A percentile compares a stretch with the other conserved stretches of the same genome.
Evolutionary conservation across 164 flowering plant genomes (phyloP).

Genomic region (Kingdonia uniflora): DNA sequence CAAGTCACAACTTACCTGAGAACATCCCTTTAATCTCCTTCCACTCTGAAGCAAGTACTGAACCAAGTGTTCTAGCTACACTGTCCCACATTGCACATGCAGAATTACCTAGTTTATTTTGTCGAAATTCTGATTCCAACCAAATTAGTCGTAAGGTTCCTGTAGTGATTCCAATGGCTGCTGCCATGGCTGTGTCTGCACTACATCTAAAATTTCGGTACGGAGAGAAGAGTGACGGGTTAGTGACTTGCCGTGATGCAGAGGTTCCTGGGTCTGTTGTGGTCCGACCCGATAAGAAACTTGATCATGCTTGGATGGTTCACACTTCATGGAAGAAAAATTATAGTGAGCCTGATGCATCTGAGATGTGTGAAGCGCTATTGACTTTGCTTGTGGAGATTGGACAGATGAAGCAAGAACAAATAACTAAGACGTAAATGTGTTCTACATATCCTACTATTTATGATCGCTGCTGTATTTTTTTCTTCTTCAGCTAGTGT

Average conservation of each 20-base stretch:
- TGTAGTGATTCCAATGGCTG: constrained; percentile 62
- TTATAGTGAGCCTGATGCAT: constrained; percentile 36
- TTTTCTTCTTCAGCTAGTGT: too few relatives aligned
- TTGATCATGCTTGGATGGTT: constrained; percentile 95
- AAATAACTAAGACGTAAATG: background rate
- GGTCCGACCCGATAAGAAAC: constrained; percentile 57
- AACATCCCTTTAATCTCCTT: constrained; percentile 70
- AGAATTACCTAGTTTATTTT: constrained; percentile 71
- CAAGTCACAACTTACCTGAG: constrained; percentile 58
- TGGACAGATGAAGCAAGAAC: constrained; percentile 24
- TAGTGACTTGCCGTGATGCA: constrained; percentile 85
- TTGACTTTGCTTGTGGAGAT: constrained; percentile 71
- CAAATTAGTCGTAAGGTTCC: constrained; percentile 40
- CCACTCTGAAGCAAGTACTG: constrained; percentile 64
- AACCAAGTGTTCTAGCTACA: constrained; percentile 60
- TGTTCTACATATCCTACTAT: too few relatives aligned
- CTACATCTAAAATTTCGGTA: constrained; percentile 69
- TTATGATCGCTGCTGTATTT: too few relatives aligned
- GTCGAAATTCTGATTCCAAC: constrained; percentile 20
- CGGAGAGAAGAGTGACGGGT: constrained; percentile 87
- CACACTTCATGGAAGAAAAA: constrained; percentile 50
- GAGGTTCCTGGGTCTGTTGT: constrained; percentile 88
- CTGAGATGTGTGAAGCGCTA: constrained; percentile 82
- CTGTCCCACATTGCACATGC: constrained; percentile 88
- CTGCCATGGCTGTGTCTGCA: constrained; percentile 78